Base-by-base conservation (phyloP, 805 yeast genomes). In the Wickerhamiella shivajii region DNA sequence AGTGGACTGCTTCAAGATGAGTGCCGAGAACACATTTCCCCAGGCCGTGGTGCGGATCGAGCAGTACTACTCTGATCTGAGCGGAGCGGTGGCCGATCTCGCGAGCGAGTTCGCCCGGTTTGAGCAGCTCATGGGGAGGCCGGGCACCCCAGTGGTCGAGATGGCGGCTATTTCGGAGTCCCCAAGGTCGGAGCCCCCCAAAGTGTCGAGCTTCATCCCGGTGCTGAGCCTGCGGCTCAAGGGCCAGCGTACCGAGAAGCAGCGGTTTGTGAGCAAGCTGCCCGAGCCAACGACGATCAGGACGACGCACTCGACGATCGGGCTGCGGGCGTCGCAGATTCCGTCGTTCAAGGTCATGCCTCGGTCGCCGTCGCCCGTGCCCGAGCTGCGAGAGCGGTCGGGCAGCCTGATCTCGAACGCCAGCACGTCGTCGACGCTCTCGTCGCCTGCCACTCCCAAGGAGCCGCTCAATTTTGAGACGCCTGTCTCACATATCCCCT, bases 1-100 rank as follows among this genome's bases (percentile, higher is more conserved):
- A 18, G 28, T 36, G 5, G 33, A 36, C 7, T 24, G 36, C 24
- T 36, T 17, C 17, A 23, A 29, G 18, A 21, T 31, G 23, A 15
- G 33, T 9, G 36, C 36, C 8, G 27, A 26, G 20, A 10, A 14
- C 15, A 8, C 12, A 15, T 21, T 24, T 20, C 31, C 33, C n/a
- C 20, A 19, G 7, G 13, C 25, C 6, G 31, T 24, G 2, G 3
- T 6, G 12, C 9, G 17, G 12, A 7, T 30, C 21, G n/a, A 17
- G 13, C 17, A 30, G 23, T 4, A 12, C 15, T 4, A 9, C 10
- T 6, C 30, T 22, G 5, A 11, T 13, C 4, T 18, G 29, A 18
- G 24, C 15, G 5, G 2, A 7, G 15, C 8, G 11, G 24, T 13
- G 9, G 29, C 18, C 17, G 11, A 21, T 9, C 16, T 17, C 10